Evolutionary conservation across 2,329 filamentous ascomycete species (phyloP).

Genomic region (Fusarium ramigenum): DNA sequence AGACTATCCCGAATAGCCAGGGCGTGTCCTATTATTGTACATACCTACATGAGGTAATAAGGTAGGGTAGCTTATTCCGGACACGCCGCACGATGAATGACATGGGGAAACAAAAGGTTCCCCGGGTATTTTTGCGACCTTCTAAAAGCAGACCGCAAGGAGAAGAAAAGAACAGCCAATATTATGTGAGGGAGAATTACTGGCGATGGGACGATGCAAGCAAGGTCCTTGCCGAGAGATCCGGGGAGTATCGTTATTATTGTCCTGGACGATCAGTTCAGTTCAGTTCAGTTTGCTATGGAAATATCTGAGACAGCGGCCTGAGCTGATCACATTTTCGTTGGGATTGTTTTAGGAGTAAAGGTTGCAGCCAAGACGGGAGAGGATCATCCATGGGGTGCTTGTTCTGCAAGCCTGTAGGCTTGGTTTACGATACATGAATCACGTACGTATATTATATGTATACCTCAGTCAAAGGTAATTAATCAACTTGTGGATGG

Average conservation of each 20-base stretch:
- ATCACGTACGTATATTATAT: not conserved
- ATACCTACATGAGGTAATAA: not conserved
- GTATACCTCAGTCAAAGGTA: not conserved
- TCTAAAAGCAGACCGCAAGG: slow-evolving; percentile 34
- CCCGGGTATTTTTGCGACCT: slow-evolving; percentile 32
- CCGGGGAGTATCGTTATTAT: slow-evolving; percentile 12
- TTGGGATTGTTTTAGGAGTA: not conserved
- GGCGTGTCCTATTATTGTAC: slow-evolving; percentile 9
- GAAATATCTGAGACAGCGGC: slow-evolving; percentile 16
- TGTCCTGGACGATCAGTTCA: slow-evolving; percentile 14
- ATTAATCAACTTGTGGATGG: not conserved
- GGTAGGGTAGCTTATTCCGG: not conserved
- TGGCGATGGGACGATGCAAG: slow-evolving; percentile 1
- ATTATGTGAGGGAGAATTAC: slow-evolving; percentile 18
- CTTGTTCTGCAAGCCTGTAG: slow-evolving; percentile 6
- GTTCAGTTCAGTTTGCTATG: slow-evolving; percentile 1
- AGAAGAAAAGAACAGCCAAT: not conserved
- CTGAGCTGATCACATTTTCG: slow-evolving; percentile 8
- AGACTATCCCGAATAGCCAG: slow-evolving; percentile 21
- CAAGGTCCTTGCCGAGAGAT: slow-evolving; percentile 29
- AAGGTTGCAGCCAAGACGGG: slow-evolving; percentile 32
- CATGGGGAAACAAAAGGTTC: slow-evolving; percentile 13
- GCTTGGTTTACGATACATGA: slow-evolving; percentile 4
- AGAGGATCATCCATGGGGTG: slow-evolving; percentile 18
- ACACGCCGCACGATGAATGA: not conserved